phyloP scores from a whole-genome alignment of 805 yeast genomes.

The Lachancea kluyveri region DNA sequence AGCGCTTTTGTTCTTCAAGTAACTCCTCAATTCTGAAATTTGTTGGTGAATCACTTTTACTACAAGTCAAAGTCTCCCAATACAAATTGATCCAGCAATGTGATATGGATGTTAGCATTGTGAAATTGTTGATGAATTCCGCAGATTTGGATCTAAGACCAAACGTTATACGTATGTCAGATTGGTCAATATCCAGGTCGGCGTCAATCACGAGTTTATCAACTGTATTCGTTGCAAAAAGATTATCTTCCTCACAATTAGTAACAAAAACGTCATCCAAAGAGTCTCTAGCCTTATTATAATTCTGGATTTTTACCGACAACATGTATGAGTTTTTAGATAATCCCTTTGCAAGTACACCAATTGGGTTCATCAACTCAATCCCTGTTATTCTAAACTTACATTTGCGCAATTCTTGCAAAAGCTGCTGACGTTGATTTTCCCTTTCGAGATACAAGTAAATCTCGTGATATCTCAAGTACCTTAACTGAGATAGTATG shows the following conservation, averaged over 20 bases:
- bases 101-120: slow-evolving; percentile 19
- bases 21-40: slow-evolving; percentile 13
- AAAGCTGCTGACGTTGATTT: slow-evolving; percentile 7
- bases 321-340: slow-evolving; percentile 2
- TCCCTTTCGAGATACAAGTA: slow-evolving; percentile 14
- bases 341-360: slow-evolving; percentile 6
- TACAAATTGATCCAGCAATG: slow-evolving; percentile 40
- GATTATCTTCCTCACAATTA: slow-evolving; percentile 1
- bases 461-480: slow-evolving; percentile 49
- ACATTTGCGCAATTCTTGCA: slow-evolving; percentile 9
- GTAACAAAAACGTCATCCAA: slow-evolving; percentile 5
- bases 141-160: slow-evolving; percentile 14
- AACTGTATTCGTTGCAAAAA: not conserved
- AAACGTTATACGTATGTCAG: slow-evolving; percentile 25
- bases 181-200: slow-evolving; percentile 3
- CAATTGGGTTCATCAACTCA: slow-evolving; percentile 16
- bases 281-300: slow-evolving; percentile 12
- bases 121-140: slow-evolving; percentile 12
- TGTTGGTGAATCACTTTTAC: slow-evolving; percentile 9
- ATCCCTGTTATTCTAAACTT: slow-evolving; percentile 15
- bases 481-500: slow-evolving; percentile 62
- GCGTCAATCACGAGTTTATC: slow-evolving; percentile 2
- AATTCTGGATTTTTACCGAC: slow-evolving; percentile 18
- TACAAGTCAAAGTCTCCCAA: slow-evolving; percentile 34
- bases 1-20: slow-evolving; percentile 12